Evolutionary conservation across 441 rosid species (phyloP), one percentile per base, ranked within the genome.

Genomic region (Euphorbia schlechtendalii): DNA sequence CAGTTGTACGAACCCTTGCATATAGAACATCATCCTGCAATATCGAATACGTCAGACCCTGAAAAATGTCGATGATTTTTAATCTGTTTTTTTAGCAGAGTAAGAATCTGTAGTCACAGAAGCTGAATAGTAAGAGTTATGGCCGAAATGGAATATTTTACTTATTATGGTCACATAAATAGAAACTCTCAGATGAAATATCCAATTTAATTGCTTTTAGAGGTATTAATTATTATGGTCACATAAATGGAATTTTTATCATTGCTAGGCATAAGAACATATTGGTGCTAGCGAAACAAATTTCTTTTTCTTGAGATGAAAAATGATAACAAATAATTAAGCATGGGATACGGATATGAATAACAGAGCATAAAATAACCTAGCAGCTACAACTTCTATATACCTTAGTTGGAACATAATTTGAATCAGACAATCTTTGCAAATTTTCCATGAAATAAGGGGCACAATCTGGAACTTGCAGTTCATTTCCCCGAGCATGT

Each of bases 1-100:
- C 99, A 64, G 97, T 88, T 55, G 99, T 94, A 64, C 99, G 97
- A 70, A 94, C 89, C 83, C 99, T 84, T 13, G 99, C 96, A 78
- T 84, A 84, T 18, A 94, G 96, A 73, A 94, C 86, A 74, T 94
- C 99, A 59, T 90, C 99, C 99, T 94, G 86, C 71, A 79, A 73
- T 43, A 81, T 53, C 70, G 71, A 70, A 71, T 43, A 56, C 28
- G 67, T 55, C 56, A 67, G 49, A 68, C 71, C 67, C 25, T 52
- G 59, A 66, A 65, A n/a, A 51, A 8, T 59, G 46, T 40, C 27
- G 9, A 40, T 12, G 17, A 56, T 38, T 41, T 56, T 46, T 36
- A 13, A 10, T 28, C 32, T 59, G 66, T 28, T 25, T 61, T 21
- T 43, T 54, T 18, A 45, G 25, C 17, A 25, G 27, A 61, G 54